Percentiles rank a stretch among this genome's conserved stretches.
Conservation (phyloP, 768 basidiomycete genomes). For the Lactifluus hygrophoroides region DNA sequence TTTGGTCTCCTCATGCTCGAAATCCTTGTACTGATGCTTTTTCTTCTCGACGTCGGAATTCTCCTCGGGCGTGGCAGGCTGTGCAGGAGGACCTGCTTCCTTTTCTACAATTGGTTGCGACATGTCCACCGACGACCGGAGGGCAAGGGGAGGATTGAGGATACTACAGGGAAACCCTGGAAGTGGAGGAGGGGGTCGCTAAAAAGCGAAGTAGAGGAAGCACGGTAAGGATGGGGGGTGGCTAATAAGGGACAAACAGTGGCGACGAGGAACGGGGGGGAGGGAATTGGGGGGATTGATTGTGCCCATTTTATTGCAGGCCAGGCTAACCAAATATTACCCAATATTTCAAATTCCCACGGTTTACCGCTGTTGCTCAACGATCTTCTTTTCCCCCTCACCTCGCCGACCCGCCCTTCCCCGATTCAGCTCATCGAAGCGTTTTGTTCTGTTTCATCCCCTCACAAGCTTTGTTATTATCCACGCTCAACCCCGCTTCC, state of each 20-base stretch:
- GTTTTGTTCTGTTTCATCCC: no score
- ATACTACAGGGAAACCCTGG: slow-evolving; percentile 10
- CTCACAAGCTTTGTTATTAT: no score
- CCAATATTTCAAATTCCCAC: slow-evolving; percentile 3
- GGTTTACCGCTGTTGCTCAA: no score
- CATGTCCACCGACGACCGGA: slow-evolving; percentile 20
- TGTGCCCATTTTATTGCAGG: neutral
- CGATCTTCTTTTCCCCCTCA: no score
- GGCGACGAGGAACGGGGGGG: neutral
- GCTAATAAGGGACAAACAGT: neutral
- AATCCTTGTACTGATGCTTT: slow-evolving; percentile 85
- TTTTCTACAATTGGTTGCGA: slow-evolving; percentile 46
- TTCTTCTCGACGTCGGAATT: slow-evolving; percentile 31
- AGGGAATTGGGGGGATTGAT: neutral
- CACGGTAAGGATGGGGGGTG: slow-evolving; percentile 21
- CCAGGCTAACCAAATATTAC: slow-evolving; percentile 2
- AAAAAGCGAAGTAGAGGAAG: slow-evolving; percentile 18
- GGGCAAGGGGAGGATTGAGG: neutral
- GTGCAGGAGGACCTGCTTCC: slow-evolving; percentile 54
- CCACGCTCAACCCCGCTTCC: neutral
- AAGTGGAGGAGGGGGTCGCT: slow-evolving; percentile 14
- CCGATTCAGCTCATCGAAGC: no score
- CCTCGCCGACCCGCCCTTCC: no score
- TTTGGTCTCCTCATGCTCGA: slow-evolving; percentile 59
- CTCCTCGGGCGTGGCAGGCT: slow-evolving; percentile 30